phyloP scores from a whole-genome alignment of 768 basidiomycete genomes.

The Clitopilus passeckerianus region DNA sequence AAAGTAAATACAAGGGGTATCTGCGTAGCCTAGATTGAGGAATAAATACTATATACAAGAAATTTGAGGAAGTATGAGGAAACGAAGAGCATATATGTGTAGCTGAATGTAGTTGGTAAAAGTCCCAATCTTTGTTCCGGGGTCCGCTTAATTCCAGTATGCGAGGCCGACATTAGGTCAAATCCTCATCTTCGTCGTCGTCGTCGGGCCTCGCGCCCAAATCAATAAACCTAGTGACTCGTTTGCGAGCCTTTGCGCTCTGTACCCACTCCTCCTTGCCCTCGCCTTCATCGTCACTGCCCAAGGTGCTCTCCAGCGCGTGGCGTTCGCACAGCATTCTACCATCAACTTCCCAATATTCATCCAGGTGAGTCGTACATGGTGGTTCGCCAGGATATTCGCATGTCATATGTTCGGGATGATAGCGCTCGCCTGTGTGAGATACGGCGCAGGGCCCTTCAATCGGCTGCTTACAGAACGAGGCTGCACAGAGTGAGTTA shows the following conservation, averaged over 20 bases:
- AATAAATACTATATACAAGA: neutral
- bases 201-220: slow-evolving; percentile 20
- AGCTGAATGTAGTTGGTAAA: neutral
- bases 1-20: neutral
- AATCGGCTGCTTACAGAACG: slow-evolving; percentile 80
- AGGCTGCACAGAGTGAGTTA: slow-evolving; percentile 78
- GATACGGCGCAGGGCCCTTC: slow-evolving; percentile 92
- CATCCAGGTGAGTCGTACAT: slow-evolving; percentile 57
- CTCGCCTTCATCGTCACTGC: slow-evolving; percentile 19
- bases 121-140: neutral
- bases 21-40: neutral
- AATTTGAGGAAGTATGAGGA: neutral
- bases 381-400: slow-evolving; percentile 50
- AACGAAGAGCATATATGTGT: neutral
- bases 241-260: slow-evolving; percentile 60
- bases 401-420: slow-evolving; percentile 85
- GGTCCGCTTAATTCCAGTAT: neutral
- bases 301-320: slow-evolving; percentile 31
- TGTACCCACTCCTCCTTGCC: slow-evolving; percentile 24
- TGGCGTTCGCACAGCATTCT: slow-evolving; percentile 86
- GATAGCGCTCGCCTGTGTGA: slow-evolving; percentile 75
- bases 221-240: slow-evolving; percentile 81
- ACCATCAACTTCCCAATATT: slow-evolving; percentile 89
- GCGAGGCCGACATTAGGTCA: neutral
- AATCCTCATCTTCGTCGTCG: neutral